These are phyloP conservation scores for Diospyros kaki DNA, from an alignment of 148 eudicot species.

Conservation along the genomic window DNA sequence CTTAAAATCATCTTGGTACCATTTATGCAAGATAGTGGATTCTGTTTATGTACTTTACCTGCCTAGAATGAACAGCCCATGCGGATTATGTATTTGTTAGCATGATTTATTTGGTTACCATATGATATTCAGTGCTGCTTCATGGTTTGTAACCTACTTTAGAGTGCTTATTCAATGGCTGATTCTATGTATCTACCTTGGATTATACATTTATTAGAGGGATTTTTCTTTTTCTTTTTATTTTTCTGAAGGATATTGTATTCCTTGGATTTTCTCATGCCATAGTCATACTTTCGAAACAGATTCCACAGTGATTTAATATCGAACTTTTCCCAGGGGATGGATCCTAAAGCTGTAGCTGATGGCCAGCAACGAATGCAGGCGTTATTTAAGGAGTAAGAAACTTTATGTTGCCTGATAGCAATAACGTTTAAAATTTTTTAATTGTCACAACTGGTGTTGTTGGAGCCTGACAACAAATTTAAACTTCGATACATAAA, in stretches of 20 bases:
- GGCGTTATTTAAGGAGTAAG: conserved; percentile 76
- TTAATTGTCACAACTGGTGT: background rate
- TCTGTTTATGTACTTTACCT: background rate
- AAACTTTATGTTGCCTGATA: conserved; percentile 9
- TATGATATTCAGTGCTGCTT: background rate
- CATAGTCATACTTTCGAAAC: background rate
- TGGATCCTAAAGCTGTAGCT: conserved; percentile 65
- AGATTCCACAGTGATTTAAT: background rate
- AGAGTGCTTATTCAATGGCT: background rate
- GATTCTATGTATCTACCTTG: too few species aligned
- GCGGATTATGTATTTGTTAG: background rate
- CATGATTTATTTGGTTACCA: background rate
- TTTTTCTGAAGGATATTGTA: background rate
- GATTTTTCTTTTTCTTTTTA: background rate
- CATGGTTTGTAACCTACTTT: background rate
- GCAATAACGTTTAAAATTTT: background rate
- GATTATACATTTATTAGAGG: too few species aligned
- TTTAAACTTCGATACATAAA: background rate
- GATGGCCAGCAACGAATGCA: conserved; percentile 73
- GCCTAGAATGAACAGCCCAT: background rate
- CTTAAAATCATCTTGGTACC: background rate
- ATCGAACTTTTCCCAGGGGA: conserved; percentile 42
- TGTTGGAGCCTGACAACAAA: background rate
- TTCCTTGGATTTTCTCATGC: background rate
- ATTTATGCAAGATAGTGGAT: background rate